A percentile compares a stretch with the other conserved stretches of the same genome.
Conservation (phyloP, 2,329 filamentous ascomycete genomes). For the Colletotrichum tropicale region DNA sequence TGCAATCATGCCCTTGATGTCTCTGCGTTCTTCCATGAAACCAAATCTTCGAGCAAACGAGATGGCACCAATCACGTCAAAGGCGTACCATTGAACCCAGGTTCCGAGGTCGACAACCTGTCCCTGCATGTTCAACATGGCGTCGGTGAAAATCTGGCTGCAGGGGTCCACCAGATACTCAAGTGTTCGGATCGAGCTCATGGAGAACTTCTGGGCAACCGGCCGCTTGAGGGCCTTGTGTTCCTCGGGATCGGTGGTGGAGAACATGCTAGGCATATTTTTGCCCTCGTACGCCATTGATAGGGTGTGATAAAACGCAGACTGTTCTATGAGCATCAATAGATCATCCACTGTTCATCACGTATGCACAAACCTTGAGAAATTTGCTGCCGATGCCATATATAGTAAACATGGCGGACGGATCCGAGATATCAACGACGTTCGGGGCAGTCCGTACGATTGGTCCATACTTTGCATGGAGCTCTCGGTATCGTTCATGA, state of each 20-base stretch:
- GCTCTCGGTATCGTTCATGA: not conserved
- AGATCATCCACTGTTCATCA: rapidly evolving
- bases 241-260: not conserved
- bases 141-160: not conserved
- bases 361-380: not conserved
- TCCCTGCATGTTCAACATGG: not conserved
- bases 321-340: not conserved
- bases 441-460: not conserved
- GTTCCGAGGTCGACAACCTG: not conserved
- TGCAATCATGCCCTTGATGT: not conserved
- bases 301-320: not conserved
- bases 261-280: not conserved
- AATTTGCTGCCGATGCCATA: not conserved
- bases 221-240: not conserved
- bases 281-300: not conserved
- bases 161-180: not conserved
- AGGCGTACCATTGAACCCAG: not conserved
- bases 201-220: not conserved
- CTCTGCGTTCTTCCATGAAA: not conserved
- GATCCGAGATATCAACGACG: not conserved
- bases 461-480: not conserved
- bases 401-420: not conserved
- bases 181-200: not conserved
- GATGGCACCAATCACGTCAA: not conserved
- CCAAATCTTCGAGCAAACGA: not conserved